Evolutionary conservation across 352 stramenopile genomes (phyloP).

Genomic region (Achlya hypogyna): DNA sequence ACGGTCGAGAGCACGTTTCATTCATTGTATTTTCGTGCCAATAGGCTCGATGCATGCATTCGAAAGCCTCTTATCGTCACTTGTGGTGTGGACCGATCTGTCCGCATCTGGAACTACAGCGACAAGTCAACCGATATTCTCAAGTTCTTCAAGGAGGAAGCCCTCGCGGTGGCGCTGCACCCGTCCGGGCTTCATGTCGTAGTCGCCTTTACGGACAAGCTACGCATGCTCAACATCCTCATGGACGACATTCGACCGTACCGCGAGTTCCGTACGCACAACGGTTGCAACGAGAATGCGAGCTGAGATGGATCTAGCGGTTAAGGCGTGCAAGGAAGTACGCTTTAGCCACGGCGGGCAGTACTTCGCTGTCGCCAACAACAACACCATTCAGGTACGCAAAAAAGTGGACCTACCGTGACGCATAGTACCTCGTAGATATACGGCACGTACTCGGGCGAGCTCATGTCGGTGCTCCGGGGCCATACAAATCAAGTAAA

Average conservation of each 20-base stretch:
- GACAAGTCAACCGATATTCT: constrained; percentile 87
- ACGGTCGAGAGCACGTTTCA: neutral
- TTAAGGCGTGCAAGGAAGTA: constrained; percentile 89
- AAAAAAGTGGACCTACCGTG: neutral
- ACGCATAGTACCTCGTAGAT: constrained; percentile 17
- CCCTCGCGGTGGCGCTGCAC: constrained; percentile 84
- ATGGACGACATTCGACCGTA: constrained; percentile 87
- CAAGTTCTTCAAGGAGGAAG: constrained; percentile 88
- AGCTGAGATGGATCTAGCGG: constrained; percentile 7
- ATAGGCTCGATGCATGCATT: constrained; percentile 82
- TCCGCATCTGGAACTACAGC: constrained; percentile 93
- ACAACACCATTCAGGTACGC: constrained; percentile 76
- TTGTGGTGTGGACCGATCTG: constrained; percentile 82
- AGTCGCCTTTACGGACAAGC: constrained; percentile 90
- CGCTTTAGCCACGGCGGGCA: constrained; percentile 87
- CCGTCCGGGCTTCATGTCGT: constrained; percentile 83
- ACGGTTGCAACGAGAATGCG: neutral
- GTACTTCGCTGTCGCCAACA: constrained; percentile 84
- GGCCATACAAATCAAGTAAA: constrained; percentile 78
- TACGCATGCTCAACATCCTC: constrained; percentile 90
- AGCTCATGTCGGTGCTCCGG: constrained; percentile 55
- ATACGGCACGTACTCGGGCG: constrained; percentile 71
- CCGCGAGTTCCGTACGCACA: constrained; percentile 50
- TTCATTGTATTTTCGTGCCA: neutral
- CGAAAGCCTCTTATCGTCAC: constrained; percentile 89